A percentile compares a stretch with the other conserved stretches of the same genome.
Conservation (phyloP, 164 flowering plant genomes). For the Annona squamosa region DNA sequence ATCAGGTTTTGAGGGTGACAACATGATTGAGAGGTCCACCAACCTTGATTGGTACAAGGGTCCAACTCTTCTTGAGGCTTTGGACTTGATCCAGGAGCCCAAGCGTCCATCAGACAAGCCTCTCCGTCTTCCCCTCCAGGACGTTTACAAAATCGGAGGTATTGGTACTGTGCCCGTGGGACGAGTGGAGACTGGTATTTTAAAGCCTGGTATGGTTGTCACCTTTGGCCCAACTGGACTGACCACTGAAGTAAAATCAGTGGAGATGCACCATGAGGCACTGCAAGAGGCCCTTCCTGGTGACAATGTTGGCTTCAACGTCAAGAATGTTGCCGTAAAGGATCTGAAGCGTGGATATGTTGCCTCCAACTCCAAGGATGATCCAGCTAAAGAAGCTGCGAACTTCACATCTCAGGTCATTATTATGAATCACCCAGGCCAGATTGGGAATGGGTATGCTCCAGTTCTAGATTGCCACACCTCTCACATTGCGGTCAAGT, state of each 20-base stretch:
- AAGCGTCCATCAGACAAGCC: conserved; percentile 75
- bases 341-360: conserved; percentile 65
- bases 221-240: conserved; percentile 63
- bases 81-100: conserved; percentile 48
- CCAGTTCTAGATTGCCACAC: conserved; percentile 71
- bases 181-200: conserved; percentile 56
- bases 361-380: conserved; percentile 67
- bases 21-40: conserved; percentile 76
- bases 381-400: conserved; percentile 64
- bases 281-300: conserved; percentile 61
- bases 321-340: conserved; percentile 72
- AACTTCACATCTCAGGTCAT: conserved; percentile 68
- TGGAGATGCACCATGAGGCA: conserved; percentile 70
- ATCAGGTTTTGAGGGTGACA: conserved; percentile 78
- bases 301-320: conserved; percentile 63
- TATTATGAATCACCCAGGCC: conserved; percentile 79
- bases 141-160: conserved; percentile 70
- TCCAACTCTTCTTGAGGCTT: conserved; percentile 65
- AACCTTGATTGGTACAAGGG: conserved; percentile 85
- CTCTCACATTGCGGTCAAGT: conserved; percentile 69
- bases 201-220: conserved; percentile 67
- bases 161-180: conserved; percentile 70
- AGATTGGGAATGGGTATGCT: conserved; percentile 63
- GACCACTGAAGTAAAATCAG: conserved; percentile 67
- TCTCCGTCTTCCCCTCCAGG: conserved; percentile 70